Percentiles rank a stretch among this genome's conserved stretches.
phyloP scores from a whole-genome alignment of 75 land plant species.

The Picea sitchensis region DNA sequence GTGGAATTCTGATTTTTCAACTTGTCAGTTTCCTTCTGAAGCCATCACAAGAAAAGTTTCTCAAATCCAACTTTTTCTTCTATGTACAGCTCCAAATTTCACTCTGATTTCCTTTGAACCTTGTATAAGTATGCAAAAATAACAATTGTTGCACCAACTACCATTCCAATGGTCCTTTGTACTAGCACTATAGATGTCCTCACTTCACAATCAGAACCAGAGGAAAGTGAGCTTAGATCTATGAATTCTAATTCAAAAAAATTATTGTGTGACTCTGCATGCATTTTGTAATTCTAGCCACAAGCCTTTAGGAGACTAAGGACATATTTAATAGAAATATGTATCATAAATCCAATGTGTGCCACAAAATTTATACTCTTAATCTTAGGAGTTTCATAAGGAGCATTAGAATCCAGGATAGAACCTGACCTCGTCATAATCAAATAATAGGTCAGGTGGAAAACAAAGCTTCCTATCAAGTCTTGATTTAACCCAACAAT shows the following conservation, averaged over 20 bases:
- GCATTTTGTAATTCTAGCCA: too few species aligned
- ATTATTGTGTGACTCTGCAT: constrained; percentile 90
- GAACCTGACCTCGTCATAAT: constrained; percentile 55
- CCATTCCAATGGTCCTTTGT: constrained; percentile 84
- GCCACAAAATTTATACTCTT: constrained; percentile 33
- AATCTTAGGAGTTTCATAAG: constrained; percentile 82
- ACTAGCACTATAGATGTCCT: constrained; percentile 39
- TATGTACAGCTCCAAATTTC: neutral
- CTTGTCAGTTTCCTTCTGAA: too few species aligned
- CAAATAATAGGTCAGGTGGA: constrained; percentile 66
- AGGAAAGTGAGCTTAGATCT: constrained; percentile 14
- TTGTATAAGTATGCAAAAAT: constrained; percentile 77
- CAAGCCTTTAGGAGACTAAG: constrained; percentile 22
- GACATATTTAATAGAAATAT: constrained; percentile 54
- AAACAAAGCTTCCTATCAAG: constrained; percentile 59
- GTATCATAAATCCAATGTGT: constrained; percentile 69
- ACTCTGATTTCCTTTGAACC: constrained; percentile 29
- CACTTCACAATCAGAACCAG: neutral
- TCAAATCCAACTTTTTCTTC: too few species aligned
- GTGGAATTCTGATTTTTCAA: too few species aligned
- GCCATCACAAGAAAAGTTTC: too few species aligned
- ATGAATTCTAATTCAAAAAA: constrained; percentile 88
- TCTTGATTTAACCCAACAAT: constrained; percentile 66
- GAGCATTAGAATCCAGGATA: constrained; percentile 58
- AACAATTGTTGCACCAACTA: constrained; percentile 79